These are phyloP conservation scores for Naematelia aurantialba DNA, from an alignment of 768 basidiomycete genomes.

Conservation along the genomic window DNA sequence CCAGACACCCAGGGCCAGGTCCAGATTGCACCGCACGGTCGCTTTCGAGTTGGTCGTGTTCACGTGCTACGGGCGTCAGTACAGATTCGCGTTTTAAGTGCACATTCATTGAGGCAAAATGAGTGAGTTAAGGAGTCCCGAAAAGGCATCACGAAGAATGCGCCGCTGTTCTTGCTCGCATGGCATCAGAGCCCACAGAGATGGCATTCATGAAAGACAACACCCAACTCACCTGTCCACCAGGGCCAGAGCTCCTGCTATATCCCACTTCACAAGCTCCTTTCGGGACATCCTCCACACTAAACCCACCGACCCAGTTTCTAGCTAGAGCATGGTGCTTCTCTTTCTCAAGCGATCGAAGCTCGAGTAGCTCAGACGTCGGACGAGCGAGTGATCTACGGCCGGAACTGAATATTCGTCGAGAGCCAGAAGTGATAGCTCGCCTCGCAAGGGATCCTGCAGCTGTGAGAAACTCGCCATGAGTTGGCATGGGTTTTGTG, in stretches of 20 bases:
- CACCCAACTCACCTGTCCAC: conserved; percentile 42
- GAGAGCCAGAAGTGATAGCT: not conserved
- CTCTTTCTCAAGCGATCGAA: conserved; percentile 9
- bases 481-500: not conserved
- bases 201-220: too few relatives aligned
- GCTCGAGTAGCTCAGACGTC: conserved; percentile 6
- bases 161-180: too few relatives aligned
- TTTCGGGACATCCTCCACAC: conserved; percentile 34
- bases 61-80: conserved; percentile 38
- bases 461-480: not conserved
- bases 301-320: conserved; percentile 32
- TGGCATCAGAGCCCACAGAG: too few relatives aligned
- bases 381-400: not conserved
- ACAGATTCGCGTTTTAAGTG: not conserved
- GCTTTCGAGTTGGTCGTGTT: conserved; percentile 51
- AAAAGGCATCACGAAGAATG: too few relatives aligned
- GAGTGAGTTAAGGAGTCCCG: too few relatives aligned
- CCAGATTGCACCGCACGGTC: conserved; percentile 25
- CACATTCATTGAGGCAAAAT: too few relatives aligned
- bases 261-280: conserved; percentile 27
- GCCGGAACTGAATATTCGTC: not conserved
- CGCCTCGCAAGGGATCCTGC: not conserved
- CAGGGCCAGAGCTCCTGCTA: conserved; percentile 43
- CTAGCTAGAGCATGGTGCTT: conserved; percentile 23
- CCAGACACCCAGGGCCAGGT: conserved; percentile 24